phyloP scores from a whole-genome alignment of 139 green algal species.

The Micractinium conductrix region DNA sequence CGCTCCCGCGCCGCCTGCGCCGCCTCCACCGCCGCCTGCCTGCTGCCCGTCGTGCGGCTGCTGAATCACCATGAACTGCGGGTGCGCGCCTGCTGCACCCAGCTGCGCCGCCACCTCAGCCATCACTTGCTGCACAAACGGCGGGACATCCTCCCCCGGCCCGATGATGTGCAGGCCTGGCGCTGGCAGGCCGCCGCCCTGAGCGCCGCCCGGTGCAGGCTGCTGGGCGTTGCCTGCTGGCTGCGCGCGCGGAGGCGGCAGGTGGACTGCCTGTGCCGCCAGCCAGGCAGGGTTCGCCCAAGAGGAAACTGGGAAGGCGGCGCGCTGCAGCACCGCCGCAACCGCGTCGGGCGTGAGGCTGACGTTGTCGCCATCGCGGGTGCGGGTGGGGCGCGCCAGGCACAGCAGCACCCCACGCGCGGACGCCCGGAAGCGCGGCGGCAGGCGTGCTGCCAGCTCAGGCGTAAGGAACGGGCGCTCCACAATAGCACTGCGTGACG shows the following conservation, averaged over 20 bases:
- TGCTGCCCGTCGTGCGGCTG: not conserved
- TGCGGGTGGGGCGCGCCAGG: not conserved
- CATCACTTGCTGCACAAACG: conserved; percentile 7
- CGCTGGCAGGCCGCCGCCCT: not conserved
- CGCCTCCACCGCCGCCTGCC: not conserved
- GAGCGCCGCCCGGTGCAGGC: not conserved
- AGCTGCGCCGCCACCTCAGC: conserved; percentile 21
- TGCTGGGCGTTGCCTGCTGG: not conserved
- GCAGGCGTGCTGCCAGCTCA: conserved; percentile 21
- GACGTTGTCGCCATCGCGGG: not conserved
- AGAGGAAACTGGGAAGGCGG: not conserved
- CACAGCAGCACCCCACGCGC: conserved; percentile 26
- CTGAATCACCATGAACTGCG: conserved; percentile 6
- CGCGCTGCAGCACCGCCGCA: conserved; percentile 8
- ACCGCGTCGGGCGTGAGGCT: not conserved
- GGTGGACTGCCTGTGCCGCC: not conserved
- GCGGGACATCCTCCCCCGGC: not conserved
- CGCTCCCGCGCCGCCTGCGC: not conserved
- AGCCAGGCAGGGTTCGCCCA: conserved; percentile 12
- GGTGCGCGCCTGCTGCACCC: not conserved
- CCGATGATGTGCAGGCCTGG: not conserved
- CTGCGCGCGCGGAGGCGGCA: not conserved
- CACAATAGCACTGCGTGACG: not conserved
- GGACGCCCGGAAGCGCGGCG: not conserved
- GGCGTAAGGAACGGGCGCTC: conserved; percentile 34